A percentile compares a stretch with the other conserved stretches of the same genome.
Evolutionary conservation across 352 stramenopile genomes (phyloP).

Genomic region (Plasmopara muralis): DNA sequence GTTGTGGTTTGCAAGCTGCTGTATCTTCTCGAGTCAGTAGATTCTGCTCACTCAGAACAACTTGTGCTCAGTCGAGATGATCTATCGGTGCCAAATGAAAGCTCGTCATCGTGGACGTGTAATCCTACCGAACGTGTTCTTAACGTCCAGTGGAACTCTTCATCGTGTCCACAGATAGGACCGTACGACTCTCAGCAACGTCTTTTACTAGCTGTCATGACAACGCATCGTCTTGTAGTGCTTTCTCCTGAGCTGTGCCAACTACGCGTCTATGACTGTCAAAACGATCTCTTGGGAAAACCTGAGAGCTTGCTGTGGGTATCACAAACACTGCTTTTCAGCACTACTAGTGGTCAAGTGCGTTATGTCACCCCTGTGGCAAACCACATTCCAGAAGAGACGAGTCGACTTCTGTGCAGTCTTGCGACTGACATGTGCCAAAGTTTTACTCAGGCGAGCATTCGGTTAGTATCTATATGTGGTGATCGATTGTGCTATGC

Average conservation of each 20-base stretch:
- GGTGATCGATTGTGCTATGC: conserved; percentile 53
- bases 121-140: conserved; percentile 38
- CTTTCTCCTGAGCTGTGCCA: conserved; percentile 32
- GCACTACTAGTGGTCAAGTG: conserved; percentile 41
- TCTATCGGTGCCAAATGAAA: conserved; percentile 24
- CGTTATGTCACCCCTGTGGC: conserved; percentile 45
- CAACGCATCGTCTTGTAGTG: conserved; percentile 49
- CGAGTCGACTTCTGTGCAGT: conserved; percentile 22
- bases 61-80: conserved; percentile 50
- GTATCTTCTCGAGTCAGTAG: conserved; percentile 24
- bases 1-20: conserved; percentile 38
- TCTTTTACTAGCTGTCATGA: conserved; percentile 39
- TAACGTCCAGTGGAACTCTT: conserved; percentile 49
- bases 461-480: conserved; percentile 41
- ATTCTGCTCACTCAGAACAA: conserved; percentile 13
- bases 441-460: conserved; percentile 12
- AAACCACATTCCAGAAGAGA: conserved; percentile 5
- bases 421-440: conserved; percentile 11
- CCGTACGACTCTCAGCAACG: conserved; percentile 17
- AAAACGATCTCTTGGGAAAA: conserved; percentile 23
- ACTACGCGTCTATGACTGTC: conserved; percentile 36
- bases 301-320: conserved; percentile 65
- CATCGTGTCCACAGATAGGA: conserved; percentile 10
- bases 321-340: conserved; percentile 53
- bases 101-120: conserved; percentile 28